Conservation (phyloP, 805 yeast genomes). For the Candida wancherniae region DNA sequence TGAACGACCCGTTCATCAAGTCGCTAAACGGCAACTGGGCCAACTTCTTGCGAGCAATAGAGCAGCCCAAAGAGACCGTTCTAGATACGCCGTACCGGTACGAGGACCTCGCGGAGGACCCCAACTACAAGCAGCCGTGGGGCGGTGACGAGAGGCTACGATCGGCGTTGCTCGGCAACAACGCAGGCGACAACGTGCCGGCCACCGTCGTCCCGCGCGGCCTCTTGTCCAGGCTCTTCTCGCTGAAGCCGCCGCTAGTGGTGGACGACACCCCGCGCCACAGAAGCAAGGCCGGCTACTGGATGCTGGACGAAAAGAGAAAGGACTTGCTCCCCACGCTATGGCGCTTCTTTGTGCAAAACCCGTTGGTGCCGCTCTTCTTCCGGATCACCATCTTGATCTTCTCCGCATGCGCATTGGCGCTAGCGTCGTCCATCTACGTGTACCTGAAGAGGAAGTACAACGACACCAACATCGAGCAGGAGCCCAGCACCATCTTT, state of each 20-base stretch:
- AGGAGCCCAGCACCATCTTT: conserved; percentile 89
- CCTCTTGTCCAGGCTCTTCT: conserved; percentile 12
- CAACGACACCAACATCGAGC: conserved; percentile 43
- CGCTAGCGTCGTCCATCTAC: conserved; percentile 60
- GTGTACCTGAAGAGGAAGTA: conserved; percentile 31
- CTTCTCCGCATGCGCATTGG: conserved; percentile 65
- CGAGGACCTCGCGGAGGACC: conserved; percentile 26
- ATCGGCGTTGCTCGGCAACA: conserved; percentile 42
- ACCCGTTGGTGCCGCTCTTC: conserved; percentile 77
- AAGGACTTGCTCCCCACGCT: conserved; percentile 62
- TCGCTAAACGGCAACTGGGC: conserved; percentile 48
- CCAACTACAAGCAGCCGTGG: conserved; percentile 52
- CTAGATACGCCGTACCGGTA: conserved; percentile 23
- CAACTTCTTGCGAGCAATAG: conserved; percentile 43
- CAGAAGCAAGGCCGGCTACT: conserved; percentile 57
- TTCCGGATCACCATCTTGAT: conserved; percentile 50
- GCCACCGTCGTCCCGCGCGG: conserved; percentile 17
- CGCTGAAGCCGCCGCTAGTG: conserved; percentile 4
- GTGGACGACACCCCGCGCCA: conserved; percentile 26
- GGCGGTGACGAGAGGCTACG: conserved; percentile 65
- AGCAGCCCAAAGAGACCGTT: conserved; percentile 39
- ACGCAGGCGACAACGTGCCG: conserved; percentile 28
- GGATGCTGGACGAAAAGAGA: conserved; percentile 62
- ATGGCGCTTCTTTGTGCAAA: conserved; percentile 56
- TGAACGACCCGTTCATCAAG: conserved; percentile 34